Evolutionary conservation across 2,329 filamentous ascomycete species (phyloP), one percentile per base, ranked within the genome.

Genomic region (Leptographium wingfieldii): DNA sequence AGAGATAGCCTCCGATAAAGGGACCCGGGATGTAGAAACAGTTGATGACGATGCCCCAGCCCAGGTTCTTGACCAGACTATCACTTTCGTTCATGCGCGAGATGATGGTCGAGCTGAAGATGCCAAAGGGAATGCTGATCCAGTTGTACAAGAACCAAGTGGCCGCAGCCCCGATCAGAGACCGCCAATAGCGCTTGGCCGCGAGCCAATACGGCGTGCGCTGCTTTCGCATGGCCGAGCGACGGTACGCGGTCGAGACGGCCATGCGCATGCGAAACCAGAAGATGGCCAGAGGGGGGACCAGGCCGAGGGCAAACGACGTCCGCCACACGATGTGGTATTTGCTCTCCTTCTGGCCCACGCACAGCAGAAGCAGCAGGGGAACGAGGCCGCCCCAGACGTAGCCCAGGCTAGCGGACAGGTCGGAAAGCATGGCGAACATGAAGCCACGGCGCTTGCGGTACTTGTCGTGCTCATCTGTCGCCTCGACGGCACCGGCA

Each of bases 121-220:
- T 73, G 10, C 78, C 78, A 62, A 81, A 81, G 0, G 80, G 79
- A 6, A 62, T 54, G 62, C 57, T 63, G 55, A 63, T 51, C 19
- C 51, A 83, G 65, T 83, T 78, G 66, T 82, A 76, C 31, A 74
- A 67, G 66, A 81, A 81, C 78, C 79, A 81, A 11, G 75, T 73
- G 1, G 73, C 62, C 2, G 77, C 73, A 7, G 74, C 73, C 16
- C 79, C 79, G 3, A 80, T 65, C 52, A 82, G 68, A 0, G 76
- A 75, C 3, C 74, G 48, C 70, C 75, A 80, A 63, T 81, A 79
- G 38, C 73, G 71, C 63, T 73, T 76, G 25, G 79, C 56, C 0
- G 73, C 74, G 9, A 81, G 70, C 65, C 67, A 67, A 66, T 81
- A 81, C 0, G 79, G 79, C 1, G 69, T 67, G 7, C 71, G 67